Base-by-base conservation (phyloP, 2,329 filamentous ascomycete species). In the Cordyceps cicadae region DNA sequence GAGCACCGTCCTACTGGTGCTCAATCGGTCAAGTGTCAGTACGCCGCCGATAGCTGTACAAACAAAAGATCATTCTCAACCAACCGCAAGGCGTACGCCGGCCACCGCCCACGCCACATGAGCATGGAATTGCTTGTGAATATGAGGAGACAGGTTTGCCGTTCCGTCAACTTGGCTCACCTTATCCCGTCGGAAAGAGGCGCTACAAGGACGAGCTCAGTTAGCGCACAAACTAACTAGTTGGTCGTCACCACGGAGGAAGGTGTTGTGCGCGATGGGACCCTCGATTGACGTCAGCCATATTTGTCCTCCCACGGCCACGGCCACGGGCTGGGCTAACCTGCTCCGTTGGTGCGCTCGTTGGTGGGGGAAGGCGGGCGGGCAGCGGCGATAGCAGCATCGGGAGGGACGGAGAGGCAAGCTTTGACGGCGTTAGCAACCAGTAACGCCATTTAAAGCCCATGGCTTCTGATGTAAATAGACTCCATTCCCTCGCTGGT, bases 271-370 rank as follows among this genome's bases (percentile, higher is more conserved):
- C 45, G 45, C 46, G 32, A 57, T 57, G 45, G 54, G 19, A 29
- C 45, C 34, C 21, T 57, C 29, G 54, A 57, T 57, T 57, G 54
- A 57, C 54, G 54, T 57, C 54, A 56, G 54, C 43, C 39, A 34
- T 34, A 34, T 34, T 3, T 2, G 21, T 34, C 43, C 17, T 29
- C 39, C 43, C 17, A 45, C 17, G 15, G 41, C 43, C 17, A 45
- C 17, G 15, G 41, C 17, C 29, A 4, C 29, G 29, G 29, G 29
- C 7, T 24, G 12, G 12, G n/a, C 41, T 17, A 7, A 17, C 12
- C 17, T 34, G 39, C 39, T 55, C 53, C 53, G 41, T 55, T 21
- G 24, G 34, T 41, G 34, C 41, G 3, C 29, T 29, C 29, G 12
- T 50, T 50, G 49, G 49, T 32, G 54, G 43, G 43, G 41, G 29